Conservation (phyloP, 2,329 filamentous ascomycete genomes). For the Alternaria atra region DNA sequence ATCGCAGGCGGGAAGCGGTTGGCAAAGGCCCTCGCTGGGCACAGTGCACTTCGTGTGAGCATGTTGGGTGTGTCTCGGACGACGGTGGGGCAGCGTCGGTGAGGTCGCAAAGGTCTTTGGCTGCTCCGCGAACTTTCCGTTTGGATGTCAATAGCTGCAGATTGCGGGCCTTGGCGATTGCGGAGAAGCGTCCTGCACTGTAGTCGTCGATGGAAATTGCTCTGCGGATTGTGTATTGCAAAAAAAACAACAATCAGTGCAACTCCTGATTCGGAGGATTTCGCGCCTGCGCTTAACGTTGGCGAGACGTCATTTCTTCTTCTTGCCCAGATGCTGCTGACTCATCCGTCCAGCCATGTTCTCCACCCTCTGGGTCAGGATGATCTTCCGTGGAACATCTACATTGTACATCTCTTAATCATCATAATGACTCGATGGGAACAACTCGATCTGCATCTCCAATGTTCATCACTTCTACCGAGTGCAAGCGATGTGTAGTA, state of each 20-base stretch:
- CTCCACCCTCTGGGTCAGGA: neutral
- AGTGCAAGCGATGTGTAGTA: neutral
- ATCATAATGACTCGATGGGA: no score
- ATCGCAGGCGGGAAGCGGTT: constrained; percentile 40
- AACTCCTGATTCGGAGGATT: neutral
- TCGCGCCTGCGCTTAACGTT: neutral
- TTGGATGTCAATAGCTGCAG: constrained; percentile 11
- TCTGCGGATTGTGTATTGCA: neutral
- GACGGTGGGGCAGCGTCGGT: constrained; percentile 7
- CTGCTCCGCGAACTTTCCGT: constrained; percentile 12
- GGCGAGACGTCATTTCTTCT: constrained; percentile 10
- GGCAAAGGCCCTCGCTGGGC: constrained; percentile 42
- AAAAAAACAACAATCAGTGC: neutral
- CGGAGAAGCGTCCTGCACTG: constrained; percentile 7
- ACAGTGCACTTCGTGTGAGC: constrained; percentile 44
- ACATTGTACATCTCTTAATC: neutral
- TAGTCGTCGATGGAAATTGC: neutral
- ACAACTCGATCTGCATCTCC: no score
- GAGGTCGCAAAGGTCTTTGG: constrained; percentile 4
- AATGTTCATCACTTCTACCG: no score
- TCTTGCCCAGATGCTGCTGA: constrained; percentile 3
- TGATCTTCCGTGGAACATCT: neutral
- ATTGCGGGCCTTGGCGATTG: constrained; percentile 12
- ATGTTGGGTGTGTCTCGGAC: constrained; percentile 27
- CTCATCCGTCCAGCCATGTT: constrained; percentile 1